Evolutionary conservation across 2,329 filamentous ascomycete species (phyloP).

Genomic region (Beauveria pseudobassiana): DNA sequence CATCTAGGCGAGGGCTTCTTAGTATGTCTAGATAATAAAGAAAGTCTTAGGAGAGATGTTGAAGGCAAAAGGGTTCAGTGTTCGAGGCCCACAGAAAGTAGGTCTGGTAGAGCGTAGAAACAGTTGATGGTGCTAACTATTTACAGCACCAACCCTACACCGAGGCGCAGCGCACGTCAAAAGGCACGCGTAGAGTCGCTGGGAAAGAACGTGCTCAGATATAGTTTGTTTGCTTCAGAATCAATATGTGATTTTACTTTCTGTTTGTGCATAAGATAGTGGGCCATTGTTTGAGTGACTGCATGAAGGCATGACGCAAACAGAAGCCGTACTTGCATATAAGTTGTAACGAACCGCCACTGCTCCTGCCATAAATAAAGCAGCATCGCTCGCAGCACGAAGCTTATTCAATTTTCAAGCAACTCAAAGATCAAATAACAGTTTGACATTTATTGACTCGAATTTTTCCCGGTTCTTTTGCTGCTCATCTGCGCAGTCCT

Average conservation of each 20-base stretch:
- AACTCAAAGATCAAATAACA: background rate
- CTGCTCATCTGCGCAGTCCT: background rate
- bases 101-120: background rate
- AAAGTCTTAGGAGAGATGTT: background rate
- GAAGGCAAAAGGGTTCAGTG: background rate
- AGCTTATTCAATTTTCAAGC: background rate
- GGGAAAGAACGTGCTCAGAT: background rate
- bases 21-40: background rate
- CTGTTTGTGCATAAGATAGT: background rate
- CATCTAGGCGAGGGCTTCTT: background rate
- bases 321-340: background rate
- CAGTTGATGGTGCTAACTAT: background rate
- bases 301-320: background rate
- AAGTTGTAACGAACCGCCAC: background rate
- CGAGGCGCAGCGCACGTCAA: background rate
- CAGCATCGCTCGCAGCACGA: background rate
- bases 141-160: background rate
- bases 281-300: background rate
- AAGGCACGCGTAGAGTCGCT: background rate
- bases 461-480: background rate
- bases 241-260: too few relatives aligned
- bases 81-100: background rate
- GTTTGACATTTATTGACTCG: background rate
- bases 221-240: too few relatives aligned
- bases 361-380: background rate